Evolutionary conservation across 208 protist species (phyloP), one percentile per base, ranked within the genome.

Genomic region (Herpetomonas samuelpessoai): DNA sequence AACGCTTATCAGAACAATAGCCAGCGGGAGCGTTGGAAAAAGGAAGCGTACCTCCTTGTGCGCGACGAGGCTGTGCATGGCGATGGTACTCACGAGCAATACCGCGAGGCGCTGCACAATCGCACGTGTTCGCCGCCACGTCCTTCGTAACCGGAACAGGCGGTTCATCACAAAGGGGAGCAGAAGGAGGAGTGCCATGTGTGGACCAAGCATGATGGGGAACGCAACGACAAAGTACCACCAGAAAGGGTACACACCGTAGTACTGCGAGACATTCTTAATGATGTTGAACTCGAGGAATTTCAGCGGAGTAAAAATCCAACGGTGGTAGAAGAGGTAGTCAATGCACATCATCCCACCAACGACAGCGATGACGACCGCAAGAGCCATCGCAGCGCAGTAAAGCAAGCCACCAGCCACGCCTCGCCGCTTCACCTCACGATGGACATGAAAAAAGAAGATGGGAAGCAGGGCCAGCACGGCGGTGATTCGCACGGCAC

Each of bases 11-110:
- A 91, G 48, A 4, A 95, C 25, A 26, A 93, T 48, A 25, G 50
- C 24, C 3, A 91, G 12, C 24, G 85, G 74, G 0, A 93, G 47
- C 16, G 91, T 58, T 3, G 76, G 55, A 51, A 82, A 86, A 18
- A 95, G 38, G 67, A 96, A 96, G 48, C 96, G 84, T 67, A 97
- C 95, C 63, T 98, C 96, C 62, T 98, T 98, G 78, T 98, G 96
- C 0, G 54, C 60, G 22, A 98, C 66, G 7, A 84, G 51, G 50
- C 84, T 96, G 65, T 97, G 88, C n/a, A 79, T 49, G 0, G 60
- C 1, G 7, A 98, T n/a, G 9, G 71, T 76, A 47, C 72, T 92
- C 4, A 73, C 18, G 18, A 77, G n/a, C 30, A 68, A 38, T 3
- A 3, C 19, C 14, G 62, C 12, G 12, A 81, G 44, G 1, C 51